Conservation (phyloP, 306 rosid species). For the Herpetospermum pedunculosum region DNA sequence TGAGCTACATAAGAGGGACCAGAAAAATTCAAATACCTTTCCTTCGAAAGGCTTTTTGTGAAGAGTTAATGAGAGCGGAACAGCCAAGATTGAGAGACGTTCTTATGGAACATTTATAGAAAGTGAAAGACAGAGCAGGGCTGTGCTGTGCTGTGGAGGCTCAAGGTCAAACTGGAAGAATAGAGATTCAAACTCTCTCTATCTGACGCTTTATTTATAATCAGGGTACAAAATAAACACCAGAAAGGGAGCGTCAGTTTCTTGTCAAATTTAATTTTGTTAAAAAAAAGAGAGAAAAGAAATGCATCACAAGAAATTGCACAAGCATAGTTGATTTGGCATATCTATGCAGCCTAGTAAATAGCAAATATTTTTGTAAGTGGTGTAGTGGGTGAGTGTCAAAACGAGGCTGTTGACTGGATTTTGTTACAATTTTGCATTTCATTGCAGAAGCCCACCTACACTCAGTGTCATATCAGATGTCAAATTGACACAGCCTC, state of each 20-base stretch:
- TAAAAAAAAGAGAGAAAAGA: too few relatives aligned
- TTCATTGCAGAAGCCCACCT: too few relatives aligned
- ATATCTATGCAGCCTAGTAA: too few relatives aligned
- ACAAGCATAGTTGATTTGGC: background rate
- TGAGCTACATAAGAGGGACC: constrained; percentile 54
- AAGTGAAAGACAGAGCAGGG: background rate
- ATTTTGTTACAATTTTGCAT: too few relatives aligned
- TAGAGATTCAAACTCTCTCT: background rate
- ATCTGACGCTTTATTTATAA: background rate
- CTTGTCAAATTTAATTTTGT: background rate
- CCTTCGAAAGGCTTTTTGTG: constrained; percentile 43
- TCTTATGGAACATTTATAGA: constrained; percentile 9
- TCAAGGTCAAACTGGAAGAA: background rate
- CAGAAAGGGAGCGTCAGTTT: background rate
- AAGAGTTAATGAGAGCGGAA: constrained; percentile 40
- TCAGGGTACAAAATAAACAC: background rate
- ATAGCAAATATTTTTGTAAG: background rate
- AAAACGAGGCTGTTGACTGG: too few relatives aligned
- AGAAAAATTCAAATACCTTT: constrained; percentile 46
- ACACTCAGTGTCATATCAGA: too few relatives aligned
- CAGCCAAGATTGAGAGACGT: constrained; percentile 10
- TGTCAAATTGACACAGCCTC: too few relatives aligned
- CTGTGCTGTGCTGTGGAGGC: background rate
- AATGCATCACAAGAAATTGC: background rate
- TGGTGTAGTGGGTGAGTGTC: too few relatives aligned